These are phyloP conservation scores for Lasiodiplodia gonubiensis DNA, from an alignment of 2,329 filamentous ascomycete species.

Conservation along the genomic window DNA sequence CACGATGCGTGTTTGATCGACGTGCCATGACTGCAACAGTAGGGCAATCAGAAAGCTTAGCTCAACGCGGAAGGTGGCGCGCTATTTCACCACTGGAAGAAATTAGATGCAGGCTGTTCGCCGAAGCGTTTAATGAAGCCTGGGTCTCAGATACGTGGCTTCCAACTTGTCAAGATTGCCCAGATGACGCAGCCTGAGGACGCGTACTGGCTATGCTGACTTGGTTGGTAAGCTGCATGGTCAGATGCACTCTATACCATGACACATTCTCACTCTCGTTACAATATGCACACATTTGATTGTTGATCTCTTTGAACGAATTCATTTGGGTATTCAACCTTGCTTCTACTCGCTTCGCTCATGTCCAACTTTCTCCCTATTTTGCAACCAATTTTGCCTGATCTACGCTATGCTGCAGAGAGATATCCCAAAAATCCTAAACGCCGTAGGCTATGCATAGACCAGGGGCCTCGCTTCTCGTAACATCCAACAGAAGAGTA, in stretches of 20 bases:
- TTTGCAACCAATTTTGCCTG: background rate
- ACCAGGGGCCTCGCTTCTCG: background rate
- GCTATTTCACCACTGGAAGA: background rate
- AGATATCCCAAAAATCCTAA: background rate
- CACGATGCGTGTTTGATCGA: background rate
- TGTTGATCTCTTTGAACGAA: too few relatives aligned
- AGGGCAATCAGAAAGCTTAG: background rate
- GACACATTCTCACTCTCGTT: too few relatives aligned
- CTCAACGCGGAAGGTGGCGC: background rate
- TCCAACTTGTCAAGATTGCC: background rate
- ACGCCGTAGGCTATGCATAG: constrained; percentile 18
- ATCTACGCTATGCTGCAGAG: constrained; percentile 2
- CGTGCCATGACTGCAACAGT: background rate
- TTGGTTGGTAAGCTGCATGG: too few relatives aligned
- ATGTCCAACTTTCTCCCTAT: background rate
- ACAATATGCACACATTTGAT: too few relatives aligned
- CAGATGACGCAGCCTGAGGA: too few relatives aligned
- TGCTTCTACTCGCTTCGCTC: background rate
- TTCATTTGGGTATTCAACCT: too few relatives aligned
- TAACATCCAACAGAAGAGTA: background rate
- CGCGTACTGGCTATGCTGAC: too few relatives aligned
- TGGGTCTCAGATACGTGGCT: background rate
- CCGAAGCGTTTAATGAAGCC: background rate
- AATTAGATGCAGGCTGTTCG: background rate
- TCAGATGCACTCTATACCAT: too few relatives aligned